phyloP scores from a whole-genome alignment of 2,329 filamentous ascomycete genomes.

The Penicillium digitatum region DNA sequence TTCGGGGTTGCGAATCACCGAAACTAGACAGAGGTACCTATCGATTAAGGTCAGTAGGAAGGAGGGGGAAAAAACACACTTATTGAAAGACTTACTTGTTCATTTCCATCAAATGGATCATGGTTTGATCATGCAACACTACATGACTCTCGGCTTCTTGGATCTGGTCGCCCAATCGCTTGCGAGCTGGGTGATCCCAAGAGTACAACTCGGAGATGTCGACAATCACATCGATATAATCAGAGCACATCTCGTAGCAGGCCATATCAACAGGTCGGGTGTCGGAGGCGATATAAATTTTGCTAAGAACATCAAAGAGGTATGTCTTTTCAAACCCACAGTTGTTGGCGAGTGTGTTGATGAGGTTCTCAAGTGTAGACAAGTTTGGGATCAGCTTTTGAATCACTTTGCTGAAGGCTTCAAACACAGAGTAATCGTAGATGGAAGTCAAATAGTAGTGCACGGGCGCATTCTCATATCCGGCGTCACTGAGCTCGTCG shows the following conservation, averaged over 20 bases:
- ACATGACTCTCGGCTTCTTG: slow-evolving; percentile 61
- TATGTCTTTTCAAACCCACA: slow-evolving; percentile 98
- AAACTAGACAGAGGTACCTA: slow-evolving; percentile 62
- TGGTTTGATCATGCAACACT: slow-evolving; percentile 58
- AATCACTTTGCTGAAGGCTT: slow-evolving; percentile 97
- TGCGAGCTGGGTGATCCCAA: slow-evolving; percentile 53
- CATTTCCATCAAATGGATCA: slow-evolving; percentile 63
- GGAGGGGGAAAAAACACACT: background rate
- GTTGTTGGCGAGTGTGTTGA: slow-evolving; percentile 88
- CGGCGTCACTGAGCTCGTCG: slow-evolving; percentile 89
- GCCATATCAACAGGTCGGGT: slow-evolving; percentile 89
- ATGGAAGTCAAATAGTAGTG: slow-evolving; percentile 96
- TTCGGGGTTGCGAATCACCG: slow-evolving; percentile 62
- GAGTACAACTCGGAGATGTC: slow-evolving; percentile 96
- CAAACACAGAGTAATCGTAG: slow-evolving; percentile 97
- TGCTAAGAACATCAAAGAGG: slow-evolving; percentile 93
- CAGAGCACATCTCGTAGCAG: slow-evolving; percentile 96
- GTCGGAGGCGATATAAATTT: slow-evolving; percentile 98
- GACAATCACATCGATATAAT: slow-evolving; percentile 97
- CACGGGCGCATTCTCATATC: slow-evolving; percentile 88
- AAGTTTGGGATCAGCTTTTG: slow-evolving; percentile 95
- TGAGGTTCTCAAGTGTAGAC: slow-evolving; percentile 84
- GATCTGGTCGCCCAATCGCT: slow-evolving; percentile 43
- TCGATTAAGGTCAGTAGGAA: slow-evolving; percentile 14
- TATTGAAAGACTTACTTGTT: slow-evolving; percentile 52